Percentiles rank a stretch among this genome's conserved stretches.
These are phyloP conservation scores for Calonectria ilicicola DNA, from an alignment of 2,329 filamentous ascomycete genomes.

Conservation along the genomic window DNA sequence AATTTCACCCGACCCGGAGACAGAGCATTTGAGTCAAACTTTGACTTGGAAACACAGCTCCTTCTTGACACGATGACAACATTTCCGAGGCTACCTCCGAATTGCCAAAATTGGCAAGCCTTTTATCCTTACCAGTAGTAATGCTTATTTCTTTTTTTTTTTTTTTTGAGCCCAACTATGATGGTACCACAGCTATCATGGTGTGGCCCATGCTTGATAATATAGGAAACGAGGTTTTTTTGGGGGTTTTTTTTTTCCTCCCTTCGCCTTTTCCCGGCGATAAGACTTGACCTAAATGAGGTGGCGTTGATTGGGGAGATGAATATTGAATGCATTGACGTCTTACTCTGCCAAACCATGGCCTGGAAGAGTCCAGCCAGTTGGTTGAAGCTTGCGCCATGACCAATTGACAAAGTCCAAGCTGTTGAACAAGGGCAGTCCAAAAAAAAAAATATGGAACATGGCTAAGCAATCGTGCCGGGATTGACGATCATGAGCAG, in stretches of 20 bases:
- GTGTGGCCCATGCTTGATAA: neutral
- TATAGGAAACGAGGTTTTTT: neutral
- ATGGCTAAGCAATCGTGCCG: slow-evolving; percentile 15
- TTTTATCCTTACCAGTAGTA: neutral
- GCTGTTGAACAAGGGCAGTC: slow-evolving; percentile 15
- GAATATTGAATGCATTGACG: slow-evolving; percentile 19
- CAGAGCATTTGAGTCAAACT: slow-evolving; percentile 7
- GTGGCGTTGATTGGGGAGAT: slow-evolving; percentile 23
- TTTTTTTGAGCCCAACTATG: neutral
- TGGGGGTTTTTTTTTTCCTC: too few species aligned
- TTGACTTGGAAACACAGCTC: neutral
- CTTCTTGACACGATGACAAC: neutral
- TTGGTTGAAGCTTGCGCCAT: slow-evolving; percentile 17
- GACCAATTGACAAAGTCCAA: slow-evolving; percentile 24
- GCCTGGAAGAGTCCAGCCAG: slow-evolving; percentile 17
- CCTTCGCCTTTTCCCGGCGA: neutral
- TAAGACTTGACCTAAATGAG: slow-evolving; percentile 17
- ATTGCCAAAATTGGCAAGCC: neutral
- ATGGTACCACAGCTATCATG: neutral
- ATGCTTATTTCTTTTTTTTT: neutral
- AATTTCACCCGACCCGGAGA: slow-evolving; percentile 8
- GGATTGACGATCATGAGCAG: slow-evolving; percentile 20
- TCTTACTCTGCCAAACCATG: slow-evolving; percentile 5
- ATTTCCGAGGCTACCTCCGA: neutral
- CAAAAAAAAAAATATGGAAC: slow-evolving; percentile 2